Percentiles rank a stretch among this genome's conserved stretches.
Evolutionary conservation across 257 asterid genomes (phyloP).

Genomic region (Penstemon davidsonii): DNA sequence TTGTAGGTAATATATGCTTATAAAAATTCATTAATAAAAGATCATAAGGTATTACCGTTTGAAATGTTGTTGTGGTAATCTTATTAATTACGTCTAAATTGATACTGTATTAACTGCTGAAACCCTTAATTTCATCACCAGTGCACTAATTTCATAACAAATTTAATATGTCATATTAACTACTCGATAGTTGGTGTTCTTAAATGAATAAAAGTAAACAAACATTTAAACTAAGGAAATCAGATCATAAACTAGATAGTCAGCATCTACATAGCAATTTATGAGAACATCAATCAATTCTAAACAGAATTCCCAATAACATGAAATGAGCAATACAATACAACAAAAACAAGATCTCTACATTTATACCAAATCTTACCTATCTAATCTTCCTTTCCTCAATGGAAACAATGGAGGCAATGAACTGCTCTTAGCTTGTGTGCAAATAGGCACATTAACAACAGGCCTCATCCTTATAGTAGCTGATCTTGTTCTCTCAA

Average conservation of each 20-base stretch:
- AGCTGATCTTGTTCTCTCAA: slow-evolving; percentile 64
- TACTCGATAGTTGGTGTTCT: too few species aligned
- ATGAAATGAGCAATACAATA: slow-evolving; percentile 21
- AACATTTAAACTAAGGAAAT: too few species aligned
- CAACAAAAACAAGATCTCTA: slow-evolving; percentile 28
- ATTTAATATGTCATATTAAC: too few species aligned
- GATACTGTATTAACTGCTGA: too few species aligned
- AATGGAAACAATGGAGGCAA: slow-evolving; percentile 60
- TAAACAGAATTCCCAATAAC: slow-evolving; percentile 5
- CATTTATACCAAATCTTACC: slow-evolving; percentile 28
- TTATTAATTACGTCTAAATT: too few species aligned
- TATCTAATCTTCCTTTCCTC: slow-evolving; percentile 55
- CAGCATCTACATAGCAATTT: neutral
- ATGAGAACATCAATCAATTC: neutral
- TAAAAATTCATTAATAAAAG: too few species aligned
- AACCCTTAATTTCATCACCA: too few species aligned
- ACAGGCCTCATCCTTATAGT: slow-evolving; percentile 69
- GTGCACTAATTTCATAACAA: too few species aligned
- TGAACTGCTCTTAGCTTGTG: slow-evolving; percentile 51
- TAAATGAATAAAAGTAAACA: too few species aligned
- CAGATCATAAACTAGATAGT: neutral
- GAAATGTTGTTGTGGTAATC: too few species aligned
- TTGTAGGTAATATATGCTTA: too few species aligned
- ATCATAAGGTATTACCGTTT: too few species aligned
- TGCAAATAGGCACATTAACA: slow-evolving; percentile 65